phyloP scores from a whole-genome alignment of 2,329 filamentous ascomycete species.

The Ophiosphaerella narmari region DNA sequence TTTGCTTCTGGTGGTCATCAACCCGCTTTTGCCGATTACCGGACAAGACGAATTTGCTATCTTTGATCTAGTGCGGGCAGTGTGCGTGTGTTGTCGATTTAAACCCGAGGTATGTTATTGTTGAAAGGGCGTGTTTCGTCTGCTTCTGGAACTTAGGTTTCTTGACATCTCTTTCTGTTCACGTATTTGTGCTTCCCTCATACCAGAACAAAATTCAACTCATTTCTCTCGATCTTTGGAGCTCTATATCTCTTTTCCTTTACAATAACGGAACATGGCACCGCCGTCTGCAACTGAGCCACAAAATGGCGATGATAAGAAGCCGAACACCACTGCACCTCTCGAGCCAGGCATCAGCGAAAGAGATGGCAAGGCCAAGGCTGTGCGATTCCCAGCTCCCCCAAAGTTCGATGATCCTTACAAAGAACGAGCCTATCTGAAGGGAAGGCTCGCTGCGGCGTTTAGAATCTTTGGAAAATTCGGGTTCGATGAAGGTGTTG shows the following conservation, averaged over 20 bases:
- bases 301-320: slow-evolving; percentile 26
- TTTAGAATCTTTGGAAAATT: slow-evolving; percentile 48
- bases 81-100: slow-evolving; percentile 1
- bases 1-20: slow-evolving; percentile 1
- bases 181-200: too few species aligned
- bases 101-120: slow-evolving; percentile 4
- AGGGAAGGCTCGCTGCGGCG: slow-evolving; percentile 44
- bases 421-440: slow-evolving; percentile 45
- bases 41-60: neutral
- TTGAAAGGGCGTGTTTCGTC: neutral
- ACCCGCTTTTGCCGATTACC: neutral
- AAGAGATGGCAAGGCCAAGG: slow-evolving; percentile 30
- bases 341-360: slow-evolving; percentile 40
- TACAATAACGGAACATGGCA: slow-evolving; percentile 12
- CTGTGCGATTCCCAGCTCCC: slow-evolving; percentile 31
- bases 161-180: too few species aligned
- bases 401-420: slow-evolving; percentile 45
- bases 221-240: neutral
- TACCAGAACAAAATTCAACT: too few species aligned
- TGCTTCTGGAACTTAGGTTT: too few species aligned
- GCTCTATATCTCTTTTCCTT: neutral
- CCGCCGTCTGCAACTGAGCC: slow-evolving; percentile 42
- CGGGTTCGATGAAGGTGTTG: slow-evolving; percentile 54
- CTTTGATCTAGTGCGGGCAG: neutral
- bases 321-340: slow-evolving; percentile 33